phyloP scores from a whole-genome alignment of 352 stramenopile species.

The Phytophthora podocarpi region DNA sequence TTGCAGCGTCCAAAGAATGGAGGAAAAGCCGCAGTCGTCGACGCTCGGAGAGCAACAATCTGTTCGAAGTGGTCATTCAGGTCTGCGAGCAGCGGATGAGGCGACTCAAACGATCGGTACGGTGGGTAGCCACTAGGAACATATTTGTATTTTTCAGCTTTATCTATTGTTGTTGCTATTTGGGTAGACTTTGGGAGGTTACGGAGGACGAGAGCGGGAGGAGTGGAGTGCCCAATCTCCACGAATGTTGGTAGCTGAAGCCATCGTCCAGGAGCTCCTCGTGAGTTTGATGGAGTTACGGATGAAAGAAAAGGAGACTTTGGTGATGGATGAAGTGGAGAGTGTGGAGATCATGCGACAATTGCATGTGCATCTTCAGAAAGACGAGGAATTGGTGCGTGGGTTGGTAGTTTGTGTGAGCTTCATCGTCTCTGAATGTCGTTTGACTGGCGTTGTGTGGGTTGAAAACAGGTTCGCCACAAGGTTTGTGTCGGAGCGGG shows the following conservation, averaged over 20 bases:
- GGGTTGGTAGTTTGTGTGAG: conserved; percentile 2
- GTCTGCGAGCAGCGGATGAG: conserved; percentile 65
- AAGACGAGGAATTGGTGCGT: conserved; percentile 50
- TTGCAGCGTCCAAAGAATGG: conserved; percentile 35
- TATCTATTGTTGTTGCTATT: too few species aligned
- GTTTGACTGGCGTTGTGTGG: conserved; percentile 6
- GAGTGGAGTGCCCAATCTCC: conserved; percentile 36
- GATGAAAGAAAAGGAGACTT: conserved; percentile 57
- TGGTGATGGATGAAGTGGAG: conserved; percentile 66
- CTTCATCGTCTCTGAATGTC: not conserved
- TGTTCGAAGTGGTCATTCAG: conserved; percentile 55
- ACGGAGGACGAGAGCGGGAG: conserved; percentile 13
- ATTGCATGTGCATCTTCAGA: conserved; percentile 50
- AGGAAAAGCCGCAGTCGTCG: conserved; percentile 27
- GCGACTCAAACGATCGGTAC: conserved; percentile 35
- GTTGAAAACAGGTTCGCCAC: conserved; percentile 34
- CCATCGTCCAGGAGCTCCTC: conserved; percentile 71
- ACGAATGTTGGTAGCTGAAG: conserved; percentile 58
- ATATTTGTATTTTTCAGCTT: too few species aligned
- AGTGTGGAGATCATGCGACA: conserved; percentile 56
- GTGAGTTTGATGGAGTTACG: conserved; percentile 58
- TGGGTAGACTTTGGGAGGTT: conserved; percentile 17
- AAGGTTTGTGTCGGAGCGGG: conserved; percentile 53
- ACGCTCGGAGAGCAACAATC: conserved; percentile 30
- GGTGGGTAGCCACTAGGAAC: not conserved